Conservation (phyloP, 2,329 filamentous ascomycete genomes). For the Beauveria bassiana region DNA sequence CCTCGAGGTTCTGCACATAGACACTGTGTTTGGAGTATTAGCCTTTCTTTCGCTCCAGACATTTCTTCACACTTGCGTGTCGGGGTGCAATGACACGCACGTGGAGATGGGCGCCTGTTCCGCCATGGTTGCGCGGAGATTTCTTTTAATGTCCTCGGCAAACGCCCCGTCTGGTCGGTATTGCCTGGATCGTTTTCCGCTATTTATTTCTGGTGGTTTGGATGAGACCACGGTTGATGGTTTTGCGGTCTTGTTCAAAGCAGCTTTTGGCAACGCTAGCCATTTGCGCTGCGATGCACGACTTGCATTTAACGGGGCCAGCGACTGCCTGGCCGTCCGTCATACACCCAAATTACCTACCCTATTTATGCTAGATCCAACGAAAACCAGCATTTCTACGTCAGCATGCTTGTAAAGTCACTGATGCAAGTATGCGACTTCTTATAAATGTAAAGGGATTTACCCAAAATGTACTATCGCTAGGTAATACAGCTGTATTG, state of each 20-base stretch:
- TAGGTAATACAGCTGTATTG: too few relatives aligned
- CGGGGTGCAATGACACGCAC: constrained; percentile 69
- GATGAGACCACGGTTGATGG: too few relatives aligned
- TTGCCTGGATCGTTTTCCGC: too few relatives aligned
- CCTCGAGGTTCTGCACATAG: constrained; percentile 79
- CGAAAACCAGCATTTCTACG: too few relatives aligned
- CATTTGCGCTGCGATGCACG: neutral
- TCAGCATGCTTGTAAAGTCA: neutral
- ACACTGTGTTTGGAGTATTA: constrained; percentile 35
- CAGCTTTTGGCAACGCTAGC: too few relatives aligned
- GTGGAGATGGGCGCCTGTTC: constrained; percentile 48
- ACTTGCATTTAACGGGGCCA: constrained; percentile 7
- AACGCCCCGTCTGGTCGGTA: neutral
- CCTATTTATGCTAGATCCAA: neutral
- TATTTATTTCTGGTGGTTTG: too few relatives aligned
- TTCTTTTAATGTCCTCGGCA: neutral
- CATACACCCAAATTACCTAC: neutral
- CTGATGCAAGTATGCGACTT: too few relatives aligned
- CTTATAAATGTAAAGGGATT: too few relatives aligned
- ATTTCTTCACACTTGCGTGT: constrained; percentile 34
- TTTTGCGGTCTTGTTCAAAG: too few relatives aligned
- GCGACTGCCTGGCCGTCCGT: neutral
- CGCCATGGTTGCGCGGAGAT: constrained; percentile 23
- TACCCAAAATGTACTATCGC: too few relatives aligned
- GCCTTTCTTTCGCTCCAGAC: constrained; percentile 11